Conservation (phyloP, 805 yeast species). For the Schwanniomyces yamadae region DNA sequence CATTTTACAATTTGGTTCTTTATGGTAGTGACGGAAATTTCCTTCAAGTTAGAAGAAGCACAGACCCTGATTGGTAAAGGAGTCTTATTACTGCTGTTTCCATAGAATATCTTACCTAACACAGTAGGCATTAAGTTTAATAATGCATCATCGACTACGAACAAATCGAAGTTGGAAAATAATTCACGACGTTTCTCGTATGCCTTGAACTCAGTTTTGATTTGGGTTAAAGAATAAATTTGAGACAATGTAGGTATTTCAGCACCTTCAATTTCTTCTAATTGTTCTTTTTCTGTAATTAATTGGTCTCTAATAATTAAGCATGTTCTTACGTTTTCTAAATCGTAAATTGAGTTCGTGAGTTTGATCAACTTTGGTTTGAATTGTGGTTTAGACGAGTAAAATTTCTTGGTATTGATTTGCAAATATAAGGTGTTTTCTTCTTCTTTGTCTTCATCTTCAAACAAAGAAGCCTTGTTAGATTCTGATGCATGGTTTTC, state of each 20-base stretch:
- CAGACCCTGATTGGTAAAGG: slow-evolving; percentile 45
- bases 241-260: slow-evolving; percentile 46
- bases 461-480: slow-evolving; percentile 48
- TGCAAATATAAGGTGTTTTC: slow-evolving; percentile 57
- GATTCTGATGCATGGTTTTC: slow-evolving; percentile 26
- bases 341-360: slow-evolving; percentile 44
- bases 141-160: slow-evolving; percentile 81
- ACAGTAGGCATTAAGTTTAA: slow-evolving; percentile 78
- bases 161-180: slow-evolving; percentile 63
- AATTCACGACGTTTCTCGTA: slow-evolving; percentile 84
- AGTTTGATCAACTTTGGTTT: slow-evolving; percentile 54
- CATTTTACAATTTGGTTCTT: slow-evolving; percentile 59
- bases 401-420: slow-evolving; percentile 63
- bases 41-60: slow-evolving; percentile 29
- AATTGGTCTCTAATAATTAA: slow-evolving; percentile 65
- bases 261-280: slow-evolving; percentile 47
- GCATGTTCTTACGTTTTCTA: slow-evolving; percentile 52
- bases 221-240: slow-evolving; percentile 68
- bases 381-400: slow-evolving; percentile 56
- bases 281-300: slow-evolving; percentile 42
- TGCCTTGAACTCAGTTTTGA: slow-evolving; percentile 84
- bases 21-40: slow-evolving; percentile 50
- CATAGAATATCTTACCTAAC: slow-evolving; percentile 76
- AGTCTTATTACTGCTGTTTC: slow-evolving; percentile 47
- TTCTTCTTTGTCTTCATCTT: slow-evolving; percentile 49